A percentile compares a stretch with the other conserved stretches of the same genome.
Evolutionary conservation across 305 asterid genomes (phyloP).

Genomic region (Lippia alba): DNA sequence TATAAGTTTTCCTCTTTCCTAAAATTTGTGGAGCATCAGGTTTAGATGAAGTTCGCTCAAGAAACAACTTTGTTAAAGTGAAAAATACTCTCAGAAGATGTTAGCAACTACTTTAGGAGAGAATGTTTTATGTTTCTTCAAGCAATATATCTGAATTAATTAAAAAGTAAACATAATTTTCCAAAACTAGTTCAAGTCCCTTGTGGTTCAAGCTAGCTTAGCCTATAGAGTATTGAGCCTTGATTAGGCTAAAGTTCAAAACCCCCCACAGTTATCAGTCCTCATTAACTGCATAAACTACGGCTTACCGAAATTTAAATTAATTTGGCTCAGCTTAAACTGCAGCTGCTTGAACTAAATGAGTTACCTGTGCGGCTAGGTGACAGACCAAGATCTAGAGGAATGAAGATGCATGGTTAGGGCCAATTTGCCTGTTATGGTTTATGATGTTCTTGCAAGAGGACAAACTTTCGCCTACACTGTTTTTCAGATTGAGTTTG

Average conservation of each 20-base stretch:
- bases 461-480: background rate
- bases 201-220: background rate
- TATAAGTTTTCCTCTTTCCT: background rate
- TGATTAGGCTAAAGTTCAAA: background rate
- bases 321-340: background rate
- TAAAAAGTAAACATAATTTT: background rate
- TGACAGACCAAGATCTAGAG: constrained; percentile 8
- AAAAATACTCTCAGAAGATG: background rate
- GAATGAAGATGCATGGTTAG: background rate
- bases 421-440: background rate
- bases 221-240: background rate
- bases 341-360: background rate
- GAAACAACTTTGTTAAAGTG: background rate
- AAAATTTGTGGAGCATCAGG: too few species aligned
- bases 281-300: background rate
- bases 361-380: background rate
- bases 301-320: background rate
- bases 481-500: background rate
- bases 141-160: background rate
- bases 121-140: too few species aligned
- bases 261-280: background rate
- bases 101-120: background rate
- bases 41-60: background rate
- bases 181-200: background rate
- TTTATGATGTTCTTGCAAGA: background rate